A percentile compares a stretch with the other conserved stretches of the same genome.
These are phyloP conservation scores for Verticillium tricorpus DNA, from an alignment of 2,329 filamentous ascomycete genomes.

Conservation along the genomic window DNA sequence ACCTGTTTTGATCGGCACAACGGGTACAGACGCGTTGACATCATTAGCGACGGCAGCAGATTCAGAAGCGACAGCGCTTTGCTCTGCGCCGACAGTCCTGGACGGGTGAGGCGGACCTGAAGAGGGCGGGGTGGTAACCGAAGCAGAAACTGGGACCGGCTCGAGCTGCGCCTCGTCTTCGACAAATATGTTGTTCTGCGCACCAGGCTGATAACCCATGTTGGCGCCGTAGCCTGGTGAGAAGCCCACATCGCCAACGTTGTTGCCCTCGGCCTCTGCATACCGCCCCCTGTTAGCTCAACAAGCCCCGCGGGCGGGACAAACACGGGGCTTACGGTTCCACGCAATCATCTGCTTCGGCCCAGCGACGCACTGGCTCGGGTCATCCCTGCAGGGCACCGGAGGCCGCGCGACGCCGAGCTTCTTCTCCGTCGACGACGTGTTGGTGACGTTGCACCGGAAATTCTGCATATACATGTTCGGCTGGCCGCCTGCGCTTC, in stretches of 20 bases:
- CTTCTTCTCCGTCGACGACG: constrained; percentile 28
- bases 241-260: constrained; percentile 21
- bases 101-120: too few relatives aligned
- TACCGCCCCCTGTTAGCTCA: too few relatives aligned
- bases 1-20: too few relatives aligned
- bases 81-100: too few relatives aligned
- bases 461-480: constrained; percentile 42
- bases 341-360: constrained; percentile 48
- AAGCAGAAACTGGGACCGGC: too few relatives aligned
- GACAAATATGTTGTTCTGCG: constrained; percentile 24
- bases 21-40: too few relatives aligned
- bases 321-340: constrained; percentile 22
- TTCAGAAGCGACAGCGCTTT: too few relatives aligned
- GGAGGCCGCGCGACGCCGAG: constrained; percentile 36
- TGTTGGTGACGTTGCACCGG: constrained; percentile 41
- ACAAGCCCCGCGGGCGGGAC: too few relatives aligned
- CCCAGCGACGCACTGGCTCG: constrained; percentile 36
- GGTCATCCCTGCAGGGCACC: constrained; percentile 35
- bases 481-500: constrained; percentile 11
- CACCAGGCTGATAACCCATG: constrained; percentile 26
- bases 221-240: constrained; percentile 26
- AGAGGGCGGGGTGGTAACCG: too few relatives aligned
- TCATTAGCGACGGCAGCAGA: too few relatives aligned
- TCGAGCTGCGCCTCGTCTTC: too few relatives aligned
- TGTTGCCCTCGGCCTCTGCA: constrained; percentile 12